These are phyloP conservation scores for Acacia pycnantha DNA, from an alignment of 331 rosid species.

Conservation along the genomic window DNA sequence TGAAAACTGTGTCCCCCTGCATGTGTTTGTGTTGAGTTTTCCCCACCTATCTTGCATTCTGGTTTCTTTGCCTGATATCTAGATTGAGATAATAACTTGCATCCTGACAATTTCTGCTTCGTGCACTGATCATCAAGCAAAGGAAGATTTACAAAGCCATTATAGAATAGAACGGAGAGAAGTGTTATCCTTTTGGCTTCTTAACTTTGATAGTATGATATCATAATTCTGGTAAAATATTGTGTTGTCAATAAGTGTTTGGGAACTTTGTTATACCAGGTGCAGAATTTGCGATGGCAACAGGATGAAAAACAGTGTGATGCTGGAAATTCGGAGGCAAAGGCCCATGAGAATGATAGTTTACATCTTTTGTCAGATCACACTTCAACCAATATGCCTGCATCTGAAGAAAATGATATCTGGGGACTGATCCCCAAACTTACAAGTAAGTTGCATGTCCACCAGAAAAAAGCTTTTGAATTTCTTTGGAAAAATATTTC, in stretches of 20 bases:
- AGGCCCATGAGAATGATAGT: constrained; percentile 47
- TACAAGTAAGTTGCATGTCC: constrained; percentile 59
- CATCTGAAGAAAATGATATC: constrained; percentile 58
- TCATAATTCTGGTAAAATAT: not conserved
- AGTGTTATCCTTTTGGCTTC: not conserved
- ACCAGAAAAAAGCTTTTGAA: constrained; percentile 90
- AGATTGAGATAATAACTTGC: not conserved
- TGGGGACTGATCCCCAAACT: constrained; percentile 91
- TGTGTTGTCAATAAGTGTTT: constrained; percentile 15
- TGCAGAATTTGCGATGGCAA: constrained; percentile 47
- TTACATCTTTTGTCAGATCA: constrained; percentile 33
- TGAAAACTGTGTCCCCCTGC: not conserved
- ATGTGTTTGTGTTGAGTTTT: not conserved
- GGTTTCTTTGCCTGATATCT: not conserved
- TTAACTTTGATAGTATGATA: not conserved
- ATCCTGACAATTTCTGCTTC: not conserved
- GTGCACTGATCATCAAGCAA: not conserved
- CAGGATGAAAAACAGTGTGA: constrained; percentile 52
- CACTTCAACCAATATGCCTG: constrained; percentile 34
- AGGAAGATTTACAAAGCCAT: not conserved
- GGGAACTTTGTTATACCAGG: constrained; percentile 43
- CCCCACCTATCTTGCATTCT: not conserved
- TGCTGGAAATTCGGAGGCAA: constrained; percentile 42
- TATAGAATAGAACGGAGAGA: not conserved
- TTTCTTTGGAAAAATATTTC: constrained; percentile 86